Base-by-base conservation (phyloP, 164 flowering plant species). In the Aristolochia contorta region DNA sequence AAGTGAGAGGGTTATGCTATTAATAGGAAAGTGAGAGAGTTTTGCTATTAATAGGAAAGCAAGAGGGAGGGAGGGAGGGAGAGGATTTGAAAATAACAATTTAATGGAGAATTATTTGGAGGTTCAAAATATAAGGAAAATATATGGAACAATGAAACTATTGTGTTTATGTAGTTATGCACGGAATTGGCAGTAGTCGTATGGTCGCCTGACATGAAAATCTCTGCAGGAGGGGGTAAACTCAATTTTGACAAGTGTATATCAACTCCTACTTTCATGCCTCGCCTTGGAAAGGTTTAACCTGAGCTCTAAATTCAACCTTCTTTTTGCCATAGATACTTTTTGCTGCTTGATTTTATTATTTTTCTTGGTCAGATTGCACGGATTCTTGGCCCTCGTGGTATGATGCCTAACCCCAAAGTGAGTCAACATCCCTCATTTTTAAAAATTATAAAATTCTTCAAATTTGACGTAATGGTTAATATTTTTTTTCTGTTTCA, bases 191-290 rank as follows among this genome's bases (percentile, higher is more conserved):
- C 19, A 25, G 43, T 43, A 32, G 49, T 41, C 61, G 58, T 20
- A 53, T 47, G 50, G 27, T 23, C 63, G 32, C 24, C 33, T 60
- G 58, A 60, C 10, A 20, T 54, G n/a, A 8, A 33, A 32, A 57
- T 49, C 7, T 27, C 6, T 72, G 77, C 84, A 90, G 99, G 89
- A 18, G 73, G 78, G 64, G 74, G 77, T 23, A 91, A 85, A 74
- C 67, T 89, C 55, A 79, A 86, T 61, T 83, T 83, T 71, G 97
- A 93, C 68, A 83, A 78, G 67, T 93, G 99, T 71, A 83, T 83
- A 56, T 62, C 99, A 60, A 90, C 92, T 65, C 86, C 77, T 27
- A 46, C 67, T 59, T 72, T 86, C 68, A 86, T 89, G 86, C 78
- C 72, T 16, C 85, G 79, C 50, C 76, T 89, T 48, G 71, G 72